These are phyloP conservation scores for Rhizoclosmatium sp. DNA, from an alignment of 192 early-diverging fungal species.

Conservation along the genomic window DNA sequence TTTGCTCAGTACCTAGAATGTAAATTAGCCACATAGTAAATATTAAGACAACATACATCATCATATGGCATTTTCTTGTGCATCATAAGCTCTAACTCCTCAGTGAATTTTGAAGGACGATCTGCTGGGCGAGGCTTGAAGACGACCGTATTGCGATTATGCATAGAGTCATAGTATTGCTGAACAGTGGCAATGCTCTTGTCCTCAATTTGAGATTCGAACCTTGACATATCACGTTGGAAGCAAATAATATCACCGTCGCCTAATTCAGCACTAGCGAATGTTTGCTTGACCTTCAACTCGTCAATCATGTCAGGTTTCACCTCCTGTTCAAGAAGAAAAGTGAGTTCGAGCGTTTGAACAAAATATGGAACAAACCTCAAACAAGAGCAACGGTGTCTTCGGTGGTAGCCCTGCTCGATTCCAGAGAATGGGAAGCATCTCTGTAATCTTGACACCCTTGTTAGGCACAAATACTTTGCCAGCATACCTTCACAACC, in stretches of 20 bases:
- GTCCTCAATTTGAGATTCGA: slow-evolving; percentile 50
- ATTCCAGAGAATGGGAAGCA: slow-evolving; percentile 62
- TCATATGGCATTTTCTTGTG: slow-evolving; percentile 76
- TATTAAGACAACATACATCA: slow-evolving; percentile 22
- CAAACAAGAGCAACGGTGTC: slow-evolving; percentile 71
- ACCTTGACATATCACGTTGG: slow-evolving; percentile 60
- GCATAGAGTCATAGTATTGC: slow-evolving; percentile 80
- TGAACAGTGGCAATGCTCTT: slow-evolving; percentile 58
- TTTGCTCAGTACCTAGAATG: slow-evolving; percentile 61
- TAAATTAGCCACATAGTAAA: neutral
- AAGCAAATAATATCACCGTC: slow-evolving; percentile 94
- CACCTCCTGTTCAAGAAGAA: slow-evolving; percentile 73
- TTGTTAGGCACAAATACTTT: slow-evolving; percentile 36
- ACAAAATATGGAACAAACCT: slow-evolving; percentile 45
- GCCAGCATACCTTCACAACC: slow-evolving; percentile 41
- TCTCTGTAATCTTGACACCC: slow-evolving; percentile 60
- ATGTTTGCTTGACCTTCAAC: slow-evolving; percentile 71
- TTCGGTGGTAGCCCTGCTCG: slow-evolving; percentile 62
- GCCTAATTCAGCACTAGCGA: slow-evolving; percentile 81
- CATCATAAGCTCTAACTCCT: slow-evolving; percentile 59
- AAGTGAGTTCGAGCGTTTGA: neutral
- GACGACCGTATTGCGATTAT: slow-evolving; percentile 71
- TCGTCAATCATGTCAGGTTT: slow-evolving; percentile 91
- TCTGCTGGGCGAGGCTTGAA: slow-evolving; percentile 68
- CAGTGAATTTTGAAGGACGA: slow-evolving; percentile 48